phyloP scores from a whole-genome alignment of 208 protist species.

The Trypanosoma brucei region DNA sequence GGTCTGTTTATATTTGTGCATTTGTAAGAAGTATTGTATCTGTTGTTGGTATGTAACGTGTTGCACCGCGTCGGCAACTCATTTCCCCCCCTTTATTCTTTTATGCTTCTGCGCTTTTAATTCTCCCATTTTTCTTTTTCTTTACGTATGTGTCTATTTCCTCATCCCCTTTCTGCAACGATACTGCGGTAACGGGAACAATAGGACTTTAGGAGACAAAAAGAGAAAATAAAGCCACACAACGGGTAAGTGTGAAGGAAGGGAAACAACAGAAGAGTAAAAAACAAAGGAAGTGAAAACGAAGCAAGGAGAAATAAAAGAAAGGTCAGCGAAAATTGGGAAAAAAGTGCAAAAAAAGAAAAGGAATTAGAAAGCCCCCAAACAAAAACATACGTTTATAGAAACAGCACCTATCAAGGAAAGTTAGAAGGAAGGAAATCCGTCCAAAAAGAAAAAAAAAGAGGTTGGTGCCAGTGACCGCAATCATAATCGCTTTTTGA shows the following conservation, averaged over 20 bases:
- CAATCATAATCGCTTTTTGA: no score
- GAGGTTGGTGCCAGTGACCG: no score
- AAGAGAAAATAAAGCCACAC: background rate
- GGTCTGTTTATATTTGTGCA: no score
- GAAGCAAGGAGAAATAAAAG: background rate
- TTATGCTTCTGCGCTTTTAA: background rate
- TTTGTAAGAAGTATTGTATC: no score
- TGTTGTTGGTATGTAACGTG: no score
- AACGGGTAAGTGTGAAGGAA: background rate
- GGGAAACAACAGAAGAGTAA: background rate
- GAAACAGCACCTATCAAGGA: no score
- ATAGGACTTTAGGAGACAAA: no score
- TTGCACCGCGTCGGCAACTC: no score
- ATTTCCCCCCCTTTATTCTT: constrained; percentile 3
- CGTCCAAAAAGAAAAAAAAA: background rate
- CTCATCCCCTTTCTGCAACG: background rate
- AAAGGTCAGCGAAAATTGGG: background rate
- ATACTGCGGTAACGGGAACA: no score
- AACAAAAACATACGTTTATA: background rate
- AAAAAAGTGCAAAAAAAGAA: background rate
- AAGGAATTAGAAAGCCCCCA: background rate
- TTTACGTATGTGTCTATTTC: constrained; percentile 7
- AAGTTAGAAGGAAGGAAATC: background rate
- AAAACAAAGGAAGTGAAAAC: constrained; percentile 6
- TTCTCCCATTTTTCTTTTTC: constrained; percentile 12